Conservation (phyloP, 495 filamentous ascomycete species). For the Podospora pseudopauciseta region DNA sequence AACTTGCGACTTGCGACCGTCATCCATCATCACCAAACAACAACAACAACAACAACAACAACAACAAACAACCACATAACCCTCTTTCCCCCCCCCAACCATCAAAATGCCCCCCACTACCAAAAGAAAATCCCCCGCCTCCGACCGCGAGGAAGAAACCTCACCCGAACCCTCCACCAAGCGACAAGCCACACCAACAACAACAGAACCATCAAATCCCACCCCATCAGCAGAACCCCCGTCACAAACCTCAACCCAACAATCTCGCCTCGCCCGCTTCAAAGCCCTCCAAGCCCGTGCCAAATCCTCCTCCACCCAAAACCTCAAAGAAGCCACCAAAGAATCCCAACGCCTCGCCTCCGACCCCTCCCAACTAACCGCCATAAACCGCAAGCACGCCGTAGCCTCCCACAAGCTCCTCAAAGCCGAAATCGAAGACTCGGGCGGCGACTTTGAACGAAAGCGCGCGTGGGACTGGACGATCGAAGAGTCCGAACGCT, state of each 20-base stretch:
- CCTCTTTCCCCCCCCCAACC: not conserved
- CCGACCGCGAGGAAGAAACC: conserved; percentile 49
- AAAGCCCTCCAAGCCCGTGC: conserved; percentile 81
- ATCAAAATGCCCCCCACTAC: not conserved
- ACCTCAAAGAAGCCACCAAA: conserved; percentile 76
- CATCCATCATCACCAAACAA: not conserved
- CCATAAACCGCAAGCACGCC: conserved; percentile 73
- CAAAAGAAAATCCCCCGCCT: conserved; percentile 24
- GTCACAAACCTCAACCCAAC: conserved; percentile 16
- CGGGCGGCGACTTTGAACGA: conserved; percentile 90
- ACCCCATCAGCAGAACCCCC: conserved; percentile 17
- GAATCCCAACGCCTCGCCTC: conserved; percentile 77
- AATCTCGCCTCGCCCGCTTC: conserved; percentile 66
- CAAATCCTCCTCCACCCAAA: conserved; percentile 71
- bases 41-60: not conserved
- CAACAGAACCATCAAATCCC: conserved; percentile 20
- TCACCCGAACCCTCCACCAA: not conserved
- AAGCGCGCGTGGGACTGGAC: conserved; percentile 99
- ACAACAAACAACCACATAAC: not conserved
- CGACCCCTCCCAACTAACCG: conserved; percentile 67
- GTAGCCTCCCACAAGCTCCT: conserved; percentile 89
- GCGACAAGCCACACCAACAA: conserved; percentile 28
- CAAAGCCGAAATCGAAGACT: conserved; percentile 81
- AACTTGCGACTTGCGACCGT: not conserved
- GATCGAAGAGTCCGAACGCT: conserved; percentile 84